Base-by-base conservation (phyloP, 1,284 basidiomycete species). In the Vanrija sp. region DNA sequence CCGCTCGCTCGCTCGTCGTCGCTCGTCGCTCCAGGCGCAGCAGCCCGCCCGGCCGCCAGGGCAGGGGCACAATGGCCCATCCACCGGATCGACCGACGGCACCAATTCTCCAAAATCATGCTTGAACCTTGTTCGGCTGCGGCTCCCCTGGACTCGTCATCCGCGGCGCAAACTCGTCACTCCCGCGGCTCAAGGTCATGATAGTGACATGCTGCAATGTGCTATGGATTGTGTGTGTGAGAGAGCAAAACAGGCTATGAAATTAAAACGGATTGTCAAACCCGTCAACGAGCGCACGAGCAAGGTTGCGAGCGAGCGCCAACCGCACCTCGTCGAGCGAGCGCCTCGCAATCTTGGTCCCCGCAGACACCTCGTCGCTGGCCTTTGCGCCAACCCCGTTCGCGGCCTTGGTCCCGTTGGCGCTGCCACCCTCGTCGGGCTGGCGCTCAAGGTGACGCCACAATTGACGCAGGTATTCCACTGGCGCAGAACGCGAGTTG, bases 271-370 rank as follows among this genome's bases (percentile, higher is more conserved):
- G 62, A 46, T 62, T 58, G 34, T 73, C 67, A 47, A 69, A 61
- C 7, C 66, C 68, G 3, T 61, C 60, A 3, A 73, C 72, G 29
- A 73, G 43, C 9, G 73, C 66, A 43, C 73, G 65, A 15, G 71
- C 67, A 19, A 75, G 53, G 62, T 76, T 76, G 49, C 76, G 66
- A 29, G 75, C 76, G 23, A 78, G 55, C 10, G 78, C 78, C 40
- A 76, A 67, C 28, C 78, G 66, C 4, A 79, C 77, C 8, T 78
- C 72, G 34, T 79, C 75, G 54, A 80, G 54, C 59, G 76, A 73
- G 61, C 69, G 69, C 52, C 71, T 47, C 4, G 74, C 74, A 7
- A 51, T 56, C 28, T 50, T 55, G 23, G 57, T 62, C 23, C 55
- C 51, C 51, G 63, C 58, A 34, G 34, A 34, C 40, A 23, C 5